phyloP scores from a whole-genome alignment of 768 basidiomycete genomes.

The Russula emetica region DNA sequence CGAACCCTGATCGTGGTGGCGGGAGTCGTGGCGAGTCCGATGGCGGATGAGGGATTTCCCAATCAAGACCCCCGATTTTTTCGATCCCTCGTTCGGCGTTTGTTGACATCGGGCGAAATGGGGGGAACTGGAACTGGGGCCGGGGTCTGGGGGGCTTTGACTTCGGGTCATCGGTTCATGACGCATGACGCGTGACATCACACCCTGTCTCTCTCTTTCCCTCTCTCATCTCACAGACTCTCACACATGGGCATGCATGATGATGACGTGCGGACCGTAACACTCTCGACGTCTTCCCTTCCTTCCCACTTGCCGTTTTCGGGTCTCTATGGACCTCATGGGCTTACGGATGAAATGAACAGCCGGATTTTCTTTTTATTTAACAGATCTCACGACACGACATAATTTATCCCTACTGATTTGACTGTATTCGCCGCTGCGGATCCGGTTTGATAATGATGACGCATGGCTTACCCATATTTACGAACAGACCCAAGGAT shows the following conservation, averaged over 20 bases:
- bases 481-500: constrained; percentile 3
- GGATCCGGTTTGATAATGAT: neutral
- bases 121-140: neutral
- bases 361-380: neutral
- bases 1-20: constrained; percentile 54
- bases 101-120: neutral
- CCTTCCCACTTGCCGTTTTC: neutral
- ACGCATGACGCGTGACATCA: neutral
- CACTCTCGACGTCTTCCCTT: neutral
- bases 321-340: constrained; percentile 5
- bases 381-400: neutral
- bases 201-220: neutral
- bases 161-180: neutral
- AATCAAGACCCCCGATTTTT: neutral
- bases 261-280: neutral
- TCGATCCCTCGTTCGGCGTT: neutral
- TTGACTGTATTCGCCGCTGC: constrained; percentile 3
- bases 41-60: constrained; percentile 20
- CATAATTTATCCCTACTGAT: neutral
- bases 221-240: neutral
- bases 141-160: neutral
- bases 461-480: neutral
- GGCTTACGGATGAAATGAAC: neutral
- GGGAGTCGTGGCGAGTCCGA: constrained; percentile 23
- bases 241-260: neutral